Evolutionary conservation across 2,329 filamentous ascomycete genomes (phyloP).

Genomic region (Hypomyces perniciosus): DNA sequence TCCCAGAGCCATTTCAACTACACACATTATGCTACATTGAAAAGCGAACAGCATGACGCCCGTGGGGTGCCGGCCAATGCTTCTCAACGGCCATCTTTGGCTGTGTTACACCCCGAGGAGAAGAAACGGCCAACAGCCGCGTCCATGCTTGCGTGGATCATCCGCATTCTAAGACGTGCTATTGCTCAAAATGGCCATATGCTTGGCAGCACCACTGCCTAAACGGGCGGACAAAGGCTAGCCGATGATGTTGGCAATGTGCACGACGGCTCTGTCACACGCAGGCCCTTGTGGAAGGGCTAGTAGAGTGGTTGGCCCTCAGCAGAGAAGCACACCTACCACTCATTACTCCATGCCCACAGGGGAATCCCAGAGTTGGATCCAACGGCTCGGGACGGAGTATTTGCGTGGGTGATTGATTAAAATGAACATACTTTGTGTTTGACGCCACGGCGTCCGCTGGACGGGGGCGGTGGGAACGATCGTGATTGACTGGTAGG

Average conservation of each 20-base stretch:
- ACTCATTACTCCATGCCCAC: too few species aligned
- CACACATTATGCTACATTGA: slow-evolving; percentile 5
- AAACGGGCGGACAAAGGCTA: slow-evolving; percentile 11
- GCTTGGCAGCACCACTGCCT: slow-evolving; percentile 5
- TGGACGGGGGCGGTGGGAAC: background rate
- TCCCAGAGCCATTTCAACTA: background rate
- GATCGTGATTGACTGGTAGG: background rate
- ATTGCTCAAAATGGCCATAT: slow-evolving; percentile 4
- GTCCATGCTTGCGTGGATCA: slow-evolving; percentile 3
- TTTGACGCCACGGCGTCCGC: background rate
- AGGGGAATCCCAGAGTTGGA: background rate
- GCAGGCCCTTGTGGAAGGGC: background rate
- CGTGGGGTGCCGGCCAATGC: slow-evolving; percentile 10
- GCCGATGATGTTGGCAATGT: slow-evolving; percentile 5
- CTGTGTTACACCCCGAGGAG: slow-evolving; percentile 2
- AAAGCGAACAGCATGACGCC: background rate
- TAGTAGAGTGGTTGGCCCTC: background rate
- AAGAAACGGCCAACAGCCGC: slow-evolving; percentile 10
- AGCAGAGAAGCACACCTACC: too few species aligned
- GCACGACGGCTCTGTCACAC: background rate
- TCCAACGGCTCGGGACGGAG: background rate
- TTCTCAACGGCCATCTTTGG: slow-evolving; percentile 5
- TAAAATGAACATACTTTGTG: background rate
- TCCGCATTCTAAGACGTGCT: background rate
- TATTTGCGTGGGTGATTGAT: background rate